phyloP scores from a whole-genome alignment of 768 basidiomycete genomes.

The Termitomyces sp. region DNA sequence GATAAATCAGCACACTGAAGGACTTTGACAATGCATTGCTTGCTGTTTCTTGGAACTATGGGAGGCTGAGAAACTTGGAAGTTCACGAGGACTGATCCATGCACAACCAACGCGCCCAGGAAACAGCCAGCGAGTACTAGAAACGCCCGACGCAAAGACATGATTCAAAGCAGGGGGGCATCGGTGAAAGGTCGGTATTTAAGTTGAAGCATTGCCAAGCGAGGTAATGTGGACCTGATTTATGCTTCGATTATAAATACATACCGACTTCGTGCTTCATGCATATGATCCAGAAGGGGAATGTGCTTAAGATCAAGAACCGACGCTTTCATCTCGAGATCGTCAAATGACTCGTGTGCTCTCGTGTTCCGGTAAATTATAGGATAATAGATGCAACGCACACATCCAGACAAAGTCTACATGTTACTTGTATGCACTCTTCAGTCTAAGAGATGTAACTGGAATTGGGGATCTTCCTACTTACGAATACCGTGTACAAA shows the following conservation, averaged over 20 bases:
- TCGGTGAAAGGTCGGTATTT: neutral
- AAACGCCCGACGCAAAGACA: slow-evolving; percentile 9
- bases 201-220: neutral
- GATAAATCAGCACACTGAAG: slow-evolving; percentile 42
- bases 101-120: slow-evolving; percentile 18
- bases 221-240: neutral
- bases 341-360: slow-evolving; percentile 5
- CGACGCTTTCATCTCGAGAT: neutral
- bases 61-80: slow-evolving; percentile 77
- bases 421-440: neutral
- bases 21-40: slow-evolving; percentile 60
- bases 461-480: slow-evolving; percentile 1
- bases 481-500: neutral
- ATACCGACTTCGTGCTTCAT: neutral
- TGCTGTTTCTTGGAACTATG: slow-evolving; percentile 52
- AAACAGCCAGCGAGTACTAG: slow-evolving; percentile 11
- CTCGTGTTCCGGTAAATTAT: neutral
- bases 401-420: slow-evolving; percentile 7
- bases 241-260: neutral
- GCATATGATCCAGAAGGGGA: neutral
- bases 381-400: slow-evolving; percentile 2
- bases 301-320: neutral
- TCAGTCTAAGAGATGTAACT: slow-evolving; percentile 3
- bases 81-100: slow-evolving; percentile 45
- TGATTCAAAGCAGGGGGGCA: slow-evolving; percentile 5